Evolutionary conservation across 495 filamentous ascomycete genomes (phyloP).

Genomic region (Hyaloscypha variabilis): DNA sequence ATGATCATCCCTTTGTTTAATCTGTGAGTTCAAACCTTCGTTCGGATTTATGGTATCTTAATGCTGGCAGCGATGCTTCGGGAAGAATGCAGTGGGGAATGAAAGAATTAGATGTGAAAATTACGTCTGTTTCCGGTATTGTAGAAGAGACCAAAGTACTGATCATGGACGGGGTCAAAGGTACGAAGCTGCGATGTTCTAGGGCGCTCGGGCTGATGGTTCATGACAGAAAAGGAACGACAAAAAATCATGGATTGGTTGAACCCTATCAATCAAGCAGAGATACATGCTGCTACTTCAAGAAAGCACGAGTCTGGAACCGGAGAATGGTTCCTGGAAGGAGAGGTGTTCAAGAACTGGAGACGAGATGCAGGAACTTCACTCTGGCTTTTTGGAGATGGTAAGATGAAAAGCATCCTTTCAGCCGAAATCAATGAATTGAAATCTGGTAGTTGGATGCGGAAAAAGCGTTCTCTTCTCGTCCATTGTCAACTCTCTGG

Average conservation of each 20-base stretch:
- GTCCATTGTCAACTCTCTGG: too few species aligned
- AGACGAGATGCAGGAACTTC: too few species aligned
- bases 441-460: too few species aligned
- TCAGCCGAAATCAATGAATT: too few species aligned
- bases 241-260: neutral
- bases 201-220: neutral
- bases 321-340: neutral
- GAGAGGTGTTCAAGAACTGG: too few species aligned
- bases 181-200: neutral
- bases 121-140: neutral
- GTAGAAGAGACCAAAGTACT: neutral
- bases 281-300: neutral
- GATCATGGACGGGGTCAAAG: neutral
- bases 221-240: neutral
- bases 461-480: too few species aligned
- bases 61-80: neutral
- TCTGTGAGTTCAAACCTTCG: neutral
- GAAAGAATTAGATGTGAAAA: neutral
- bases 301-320: neutral
- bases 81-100: neutral
- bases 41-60: neutral
- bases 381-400: too few species aligned
- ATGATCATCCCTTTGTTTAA: neutral
- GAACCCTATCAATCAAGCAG: neutral
- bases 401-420: too few species aligned